Evolutionary conservation across 2,329 filamentous ascomycete genomes (phyloP).

Genomic region (Lomentospora prolificans): DNA sequence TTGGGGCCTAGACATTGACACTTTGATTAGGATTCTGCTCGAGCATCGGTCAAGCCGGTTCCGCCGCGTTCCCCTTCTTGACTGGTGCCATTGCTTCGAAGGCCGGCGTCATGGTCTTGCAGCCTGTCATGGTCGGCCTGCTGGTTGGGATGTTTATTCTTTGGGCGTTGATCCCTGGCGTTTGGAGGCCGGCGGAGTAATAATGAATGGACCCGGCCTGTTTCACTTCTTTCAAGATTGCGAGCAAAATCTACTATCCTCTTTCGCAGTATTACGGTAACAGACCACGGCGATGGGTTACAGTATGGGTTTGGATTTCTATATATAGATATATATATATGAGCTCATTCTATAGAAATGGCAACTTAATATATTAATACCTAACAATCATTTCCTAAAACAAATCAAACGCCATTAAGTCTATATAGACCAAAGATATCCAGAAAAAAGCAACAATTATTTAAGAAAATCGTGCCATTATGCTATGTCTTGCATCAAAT

Average conservation of each 20-base stretch:
- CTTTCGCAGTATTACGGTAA: too few relatives aligned
- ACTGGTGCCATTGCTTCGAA: conserved; percentile 39
- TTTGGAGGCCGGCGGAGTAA: neutral
- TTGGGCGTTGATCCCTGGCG: conserved; percentile 32
- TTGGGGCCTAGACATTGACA: too few relatives aligned
- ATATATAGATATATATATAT: neutral
- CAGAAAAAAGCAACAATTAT: too few relatives aligned
- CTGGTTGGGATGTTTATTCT: conserved; percentile 33
- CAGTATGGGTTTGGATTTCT: too few relatives aligned
- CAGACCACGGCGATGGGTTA: too few relatives aligned
- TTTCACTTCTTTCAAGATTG: neutral
- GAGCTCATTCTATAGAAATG: neutral
- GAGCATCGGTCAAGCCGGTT: conserved; percentile 45
- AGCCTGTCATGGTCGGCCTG: conserved; percentile 40
- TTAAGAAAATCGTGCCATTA: too few relatives aligned
- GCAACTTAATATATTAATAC: too few relatives aligned
- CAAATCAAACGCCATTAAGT: too few relatives aligned
- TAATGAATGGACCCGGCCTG: neutral
- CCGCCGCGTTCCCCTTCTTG: conserved; percentile 43
- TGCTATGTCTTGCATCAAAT: too few relatives aligned
- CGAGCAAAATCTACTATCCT: neutral
- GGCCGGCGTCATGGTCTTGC: conserved; percentile 36
- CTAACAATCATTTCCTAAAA: too few relatives aligned
- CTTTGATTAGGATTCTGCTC: conserved; percentile 38
- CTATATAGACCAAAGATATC: too few relatives aligned